Base-by-base conservation (phyloP, 257 asterid species). In the Leonotis leonurus region DNA sequence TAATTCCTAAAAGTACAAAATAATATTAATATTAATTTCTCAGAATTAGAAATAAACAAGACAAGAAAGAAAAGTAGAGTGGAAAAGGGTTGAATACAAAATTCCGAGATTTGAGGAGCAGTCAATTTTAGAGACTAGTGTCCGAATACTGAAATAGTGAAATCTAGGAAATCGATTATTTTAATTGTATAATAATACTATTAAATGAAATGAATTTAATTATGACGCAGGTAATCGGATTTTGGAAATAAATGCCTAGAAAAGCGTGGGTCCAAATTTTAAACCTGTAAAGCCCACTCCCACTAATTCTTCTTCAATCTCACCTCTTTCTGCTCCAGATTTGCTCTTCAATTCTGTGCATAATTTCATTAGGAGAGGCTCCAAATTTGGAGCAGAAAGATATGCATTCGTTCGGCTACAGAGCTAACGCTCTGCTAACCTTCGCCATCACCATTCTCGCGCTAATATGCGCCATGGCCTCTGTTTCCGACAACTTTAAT, bases 361-460 rank as follows among this genome's bases (percentile, higher is more conserved):
- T 52, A 44, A 43, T 65, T 35, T 8, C 10, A n/a, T n/a, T n/a
- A n/a, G 4, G 40, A 24, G 30, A 60, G 64, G 56, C 44, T 9
- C 51, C 9, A 26, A 43, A 55, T 30, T 56, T 56, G 64, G 20
- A 30, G 43, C 65, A 39, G 72, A 16, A 10, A 26, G 77, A 70
- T 21, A 93, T 89, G 99, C 92, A 89, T 46, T 85, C 97, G 0
- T 73, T 81, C 35, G 82, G 81, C 56, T 81, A 82, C 80, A 79
- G 99, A 81, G 96, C 87, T 3, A 89, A 93, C 44, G 97, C 96
- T 24, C 21, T 93, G 78, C 77, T 85, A 11, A 80, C 97, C 8
- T 83, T 89, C 74, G 75, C 92, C 68, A 61, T 85, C 71, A 89
- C 96, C 30, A 87, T 89, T 60, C 87, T 93, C 64, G 99, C 99